phyloP scores from a whole-genome alignment of 2,329 filamentous ascomycete genomes.

The Sporothrix humicola region DNA sequence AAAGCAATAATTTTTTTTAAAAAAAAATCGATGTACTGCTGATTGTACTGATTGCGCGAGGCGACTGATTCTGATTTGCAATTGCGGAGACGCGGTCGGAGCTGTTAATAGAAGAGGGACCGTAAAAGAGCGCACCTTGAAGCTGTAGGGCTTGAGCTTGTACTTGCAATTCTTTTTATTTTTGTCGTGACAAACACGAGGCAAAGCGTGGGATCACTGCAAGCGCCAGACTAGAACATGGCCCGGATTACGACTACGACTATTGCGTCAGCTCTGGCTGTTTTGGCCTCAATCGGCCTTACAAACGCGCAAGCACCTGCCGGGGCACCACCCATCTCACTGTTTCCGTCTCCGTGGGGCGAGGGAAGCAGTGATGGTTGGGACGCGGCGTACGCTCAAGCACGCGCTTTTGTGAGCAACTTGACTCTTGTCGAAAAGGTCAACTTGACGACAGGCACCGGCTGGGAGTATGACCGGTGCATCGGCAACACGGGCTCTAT shows the following conservation, averaged over 20 bases:
- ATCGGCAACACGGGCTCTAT: conserved; percentile 52
- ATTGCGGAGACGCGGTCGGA: neutral
- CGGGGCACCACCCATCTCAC: neutral
- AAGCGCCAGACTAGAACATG: neutral
- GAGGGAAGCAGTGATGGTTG: conserved; percentile 48
- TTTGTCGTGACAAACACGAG: neutral
- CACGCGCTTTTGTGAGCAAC: conserved; percentile 68
- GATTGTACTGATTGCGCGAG: neutral
- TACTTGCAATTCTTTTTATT: neutral
- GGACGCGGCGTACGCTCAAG: conserved; percentile 67
- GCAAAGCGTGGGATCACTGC: neutral
- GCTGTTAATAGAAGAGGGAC: neutral
- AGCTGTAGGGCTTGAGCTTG: neutral
- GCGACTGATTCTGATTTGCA: neutral
- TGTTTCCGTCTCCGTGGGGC: conserved; percentile 33
- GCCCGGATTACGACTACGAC: neutral
- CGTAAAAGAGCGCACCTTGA: neutral
- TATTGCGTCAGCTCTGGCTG: neutral
- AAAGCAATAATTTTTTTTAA: too few species aligned
- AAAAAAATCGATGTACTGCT: neutral
- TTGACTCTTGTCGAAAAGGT: conserved; percentile 76
- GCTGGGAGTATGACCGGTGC: conserved; percentile 46
- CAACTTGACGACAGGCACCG: conserved; percentile 75
- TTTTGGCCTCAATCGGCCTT: neutral
- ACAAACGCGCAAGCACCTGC: conserved; percentile 25